Evolutionary conservation across 2,329 filamentous ascomycete genomes (phyloP).

Genomic region (Dactylellina leptospora): DNA sequence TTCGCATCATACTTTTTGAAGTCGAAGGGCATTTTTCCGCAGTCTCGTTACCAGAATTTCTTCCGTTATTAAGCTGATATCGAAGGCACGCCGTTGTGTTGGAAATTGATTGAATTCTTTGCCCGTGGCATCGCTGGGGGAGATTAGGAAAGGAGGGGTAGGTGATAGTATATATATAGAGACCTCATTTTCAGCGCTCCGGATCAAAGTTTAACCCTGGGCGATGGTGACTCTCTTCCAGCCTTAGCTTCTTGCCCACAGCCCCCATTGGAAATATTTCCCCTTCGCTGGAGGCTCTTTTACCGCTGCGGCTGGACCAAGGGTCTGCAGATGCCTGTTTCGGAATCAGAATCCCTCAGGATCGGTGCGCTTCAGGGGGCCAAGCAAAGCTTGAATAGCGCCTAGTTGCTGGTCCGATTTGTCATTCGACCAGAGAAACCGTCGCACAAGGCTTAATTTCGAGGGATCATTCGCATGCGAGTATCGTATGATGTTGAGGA

Average conservation of each 20-base stretch:
- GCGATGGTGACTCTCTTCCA: too few relatives aligned
- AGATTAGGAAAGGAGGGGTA: too few relatives aligned
- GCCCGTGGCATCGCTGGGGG: too few relatives aligned
- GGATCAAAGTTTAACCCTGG: too few relatives aligned
- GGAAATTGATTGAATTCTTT: too few relatives aligned
- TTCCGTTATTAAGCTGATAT: too few relatives aligned
- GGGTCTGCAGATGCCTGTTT: not conserved
- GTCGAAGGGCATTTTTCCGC: conserved; percentile 61
- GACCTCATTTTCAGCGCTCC: too few relatives aligned
- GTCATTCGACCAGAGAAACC: not conserved
- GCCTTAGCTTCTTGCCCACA: too few relatives aligned
- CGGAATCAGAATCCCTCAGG: conserved; percentile 5
- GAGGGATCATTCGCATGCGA: not conserved
- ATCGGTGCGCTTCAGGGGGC: not conserved
- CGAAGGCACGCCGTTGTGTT: not conserved
- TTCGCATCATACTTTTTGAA: conserved; percentile 61
- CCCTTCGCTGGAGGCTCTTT: not conserved
- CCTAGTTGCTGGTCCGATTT: not conserved
- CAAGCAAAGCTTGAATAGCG: conserved; percentile 12
- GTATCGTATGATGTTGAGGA: not conserved
- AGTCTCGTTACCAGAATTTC: not conserved
- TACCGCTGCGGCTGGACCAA: not conserved
- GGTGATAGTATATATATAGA: too few relatives aligned
- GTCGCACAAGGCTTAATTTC: not conserved
- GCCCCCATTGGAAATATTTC: too few relatives aligned